These are phyloP conservation scores for Solanum boliviense DNA, from an alignment of 257 asterid species.

Conservation along the genomic window DNA sequence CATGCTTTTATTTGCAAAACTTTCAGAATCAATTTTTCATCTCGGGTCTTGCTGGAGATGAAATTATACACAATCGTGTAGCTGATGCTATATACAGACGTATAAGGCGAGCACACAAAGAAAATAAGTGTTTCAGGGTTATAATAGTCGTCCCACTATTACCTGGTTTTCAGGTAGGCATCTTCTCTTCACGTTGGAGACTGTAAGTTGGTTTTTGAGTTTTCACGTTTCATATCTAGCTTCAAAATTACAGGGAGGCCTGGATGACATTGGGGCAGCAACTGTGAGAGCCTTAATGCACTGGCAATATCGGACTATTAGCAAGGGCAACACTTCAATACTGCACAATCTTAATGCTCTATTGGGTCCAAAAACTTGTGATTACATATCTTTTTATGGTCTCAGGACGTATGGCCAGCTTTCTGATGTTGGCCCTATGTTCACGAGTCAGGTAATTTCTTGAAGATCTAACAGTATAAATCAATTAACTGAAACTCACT, in stretches of 20 bases:
- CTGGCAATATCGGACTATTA: constrained; percentile 93
- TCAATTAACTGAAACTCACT: neutral
- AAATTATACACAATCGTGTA: constrained; percentile 73
- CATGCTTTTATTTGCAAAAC: neutral
- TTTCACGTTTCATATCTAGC: constrained; percentile 3
- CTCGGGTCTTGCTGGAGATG: constrained; percentile 87
- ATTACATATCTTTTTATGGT: constrained; percentile 82
- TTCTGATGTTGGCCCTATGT: constrained; percentile 53
- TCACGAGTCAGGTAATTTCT: constrained; percentile 73
- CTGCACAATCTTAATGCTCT: constrained; percentile 59
- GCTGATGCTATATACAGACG: constrained; percentile 81
- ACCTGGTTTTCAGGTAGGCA: constrained; percentile 85
- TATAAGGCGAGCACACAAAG: constrained; percentile 62
- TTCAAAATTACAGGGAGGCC: constrained; percentile 62
- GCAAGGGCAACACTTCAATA: constrained; percentile 67
- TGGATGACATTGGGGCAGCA: constrained; percentile 92
- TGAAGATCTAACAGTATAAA: neutral
- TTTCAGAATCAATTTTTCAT: constrained; percentile 89
- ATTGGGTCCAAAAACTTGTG: constrained; percentile 53
- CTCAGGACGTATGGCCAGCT: constrained; percentile 74
- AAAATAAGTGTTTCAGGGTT: constrained; percentile 63
- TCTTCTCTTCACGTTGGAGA: neutral
- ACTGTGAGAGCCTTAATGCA: constrained; percentile 95
- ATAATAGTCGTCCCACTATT: constrained; percentile 84
- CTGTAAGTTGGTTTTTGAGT: neutral